A percentile compares a stretch with the other conserved stretches of the same genome.
Evolutionary conservation across 129 eudicot species (phyloP).

Genomic region (Flaveria ramosissima): DNA sequence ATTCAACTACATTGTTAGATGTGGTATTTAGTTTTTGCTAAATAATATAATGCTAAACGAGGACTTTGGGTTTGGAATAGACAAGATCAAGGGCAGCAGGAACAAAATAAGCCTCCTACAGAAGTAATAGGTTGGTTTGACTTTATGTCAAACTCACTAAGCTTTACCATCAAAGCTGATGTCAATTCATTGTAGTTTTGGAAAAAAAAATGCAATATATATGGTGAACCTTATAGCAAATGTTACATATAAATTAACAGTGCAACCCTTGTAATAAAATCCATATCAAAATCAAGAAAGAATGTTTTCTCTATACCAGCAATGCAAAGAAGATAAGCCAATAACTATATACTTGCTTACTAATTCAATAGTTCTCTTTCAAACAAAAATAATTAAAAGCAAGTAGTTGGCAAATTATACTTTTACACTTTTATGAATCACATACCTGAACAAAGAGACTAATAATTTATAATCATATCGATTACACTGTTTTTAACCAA

Average conservation of each 20-base stretch:
- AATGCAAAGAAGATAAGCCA: background rate
- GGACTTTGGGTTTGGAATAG: background rate
- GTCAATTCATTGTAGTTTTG: background rate
- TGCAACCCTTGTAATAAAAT: background rate
- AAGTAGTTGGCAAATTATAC: background rate
- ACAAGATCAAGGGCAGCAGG: background rate
- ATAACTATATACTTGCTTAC: background rate
- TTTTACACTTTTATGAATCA: background rate
- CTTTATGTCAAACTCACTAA: background rate
- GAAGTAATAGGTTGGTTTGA: conserved; percentile 6
- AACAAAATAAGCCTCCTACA: background rate
- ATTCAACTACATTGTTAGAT: conserved; percentile 7
- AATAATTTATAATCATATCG: no score
- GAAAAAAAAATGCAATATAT: background rate
- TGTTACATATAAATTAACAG: background rate
- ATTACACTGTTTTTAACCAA: background rate
- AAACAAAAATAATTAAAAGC: conserved; percentile 11
- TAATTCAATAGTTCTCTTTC: background rate
- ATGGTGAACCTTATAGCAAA: background rate
- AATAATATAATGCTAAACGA: no score
- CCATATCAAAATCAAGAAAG: background rate
- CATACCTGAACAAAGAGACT: background rate
- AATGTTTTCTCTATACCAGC: background rate
- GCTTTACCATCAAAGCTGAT: conserved; percentile 2
- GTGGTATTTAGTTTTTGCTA: conserved; percentile 10